Evolutionary conservation across 1,139 yeast species (phyloP), one percentile per base, ranked within the genome.

Genomic region (Nadsonia starkeyi-henricii): DNA sequence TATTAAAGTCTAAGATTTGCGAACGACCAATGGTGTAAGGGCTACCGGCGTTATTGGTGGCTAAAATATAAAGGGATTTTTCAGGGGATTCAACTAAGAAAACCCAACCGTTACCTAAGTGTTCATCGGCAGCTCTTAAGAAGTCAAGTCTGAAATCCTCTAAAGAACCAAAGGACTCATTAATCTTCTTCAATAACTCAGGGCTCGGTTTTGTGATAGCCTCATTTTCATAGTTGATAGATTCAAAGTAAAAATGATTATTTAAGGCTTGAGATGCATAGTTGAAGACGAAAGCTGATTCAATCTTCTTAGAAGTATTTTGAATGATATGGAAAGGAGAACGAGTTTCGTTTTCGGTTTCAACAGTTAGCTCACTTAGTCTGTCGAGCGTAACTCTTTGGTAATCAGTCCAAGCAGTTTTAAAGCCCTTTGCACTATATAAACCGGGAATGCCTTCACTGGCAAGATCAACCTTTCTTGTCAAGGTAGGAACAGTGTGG

Each of bases 251-350:
- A 51, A 91, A 73, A 67, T 91, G 98, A 69, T 91, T 91, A 68
- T 88, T 89, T 68, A 85, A 94, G 1, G 89, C 81, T 63, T 85
- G 95, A 3, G 96, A 84, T 13, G 98, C 96, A 61, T 74, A 78
- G 67, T 88, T 93, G 72, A 82, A 89, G 15, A 83, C 69, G 51
- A 78, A 77, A 42, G 89, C 82, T 58, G 77, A 77, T 42, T 80
- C 77, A 36, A 85, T 73, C 56, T 78, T 78, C 58, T 77, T 76
- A 8, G 93, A 85, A 1, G 94, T 79, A 57, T 79, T 75, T 52
- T 85, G 70, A 55, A 86, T 66, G 53, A 88, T 79, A 54, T 85
- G 86, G 63, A 83, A 80, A 2, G 96, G 93, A 20, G 75, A 70
- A 62, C 85, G 77, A 12, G 84, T 74, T 65, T 88, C 96, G 62